phyloP scores from a whole-genome alignment of 2,329 filamentous ascomycete genomes.

The Davidsoniella virescens region DNA sequence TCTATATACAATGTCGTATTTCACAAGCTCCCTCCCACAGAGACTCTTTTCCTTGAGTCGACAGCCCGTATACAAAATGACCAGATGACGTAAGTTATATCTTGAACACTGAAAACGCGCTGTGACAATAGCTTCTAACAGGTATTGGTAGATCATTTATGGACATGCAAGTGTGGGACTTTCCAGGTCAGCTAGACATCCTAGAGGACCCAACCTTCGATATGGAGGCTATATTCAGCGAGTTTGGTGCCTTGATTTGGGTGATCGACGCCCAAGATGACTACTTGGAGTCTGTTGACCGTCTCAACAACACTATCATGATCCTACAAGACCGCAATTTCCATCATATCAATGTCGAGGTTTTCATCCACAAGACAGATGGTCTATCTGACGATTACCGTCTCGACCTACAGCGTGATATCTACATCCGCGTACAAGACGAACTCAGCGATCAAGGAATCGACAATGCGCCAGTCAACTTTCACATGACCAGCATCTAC shows the following conservation, averaged over 20 bases:
- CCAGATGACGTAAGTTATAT: slow-evolving; percentile 63
- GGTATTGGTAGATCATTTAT: slow-evolving; percentile 63
- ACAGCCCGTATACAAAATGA: slow-evolving; percentile 91
- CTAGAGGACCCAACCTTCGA: slow-evolving; percentile 83
- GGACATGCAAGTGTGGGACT: slow-evolving; percentile 98
- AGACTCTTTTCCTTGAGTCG: slow-evolving; percentile 89
- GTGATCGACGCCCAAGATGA: slow-evolving; percentile 98
- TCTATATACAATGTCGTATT: slow-evolving; percentile 99
- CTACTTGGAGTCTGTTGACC: slow-evolving; percentile 78
- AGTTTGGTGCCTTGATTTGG: slow-evolving; percentile 91
- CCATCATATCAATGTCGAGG: slow-evolving; percentile 89
- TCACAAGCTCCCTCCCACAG: slow-evolving; percentile 88
- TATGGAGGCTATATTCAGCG: slow-evolving; percentile 83
- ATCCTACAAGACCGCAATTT: slow-evolving; percentile 67
- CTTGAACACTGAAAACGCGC: not conserved
- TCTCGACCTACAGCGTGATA: slow-evolving; percentile 88
- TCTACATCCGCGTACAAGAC: slow-evolving; percentile 90
- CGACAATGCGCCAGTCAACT: slow-evolving; percentile 84
- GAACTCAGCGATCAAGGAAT: slow-evolving; percentile 86
- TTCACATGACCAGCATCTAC: slow-evolving; percentile 95
- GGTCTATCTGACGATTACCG: slow-evolving; percentile 95
- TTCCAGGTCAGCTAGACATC: slow-evolving; percentile 80
- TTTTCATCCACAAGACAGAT: slow-evolving; percentile 98
- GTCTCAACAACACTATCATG: slow-evolving; percentile 76
- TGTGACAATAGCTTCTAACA: slow-evolving; percentile 6